Conservation (phyloP, 2,329 filamentous ascomycete species). For the Delphinella strobiligena region DNA sequence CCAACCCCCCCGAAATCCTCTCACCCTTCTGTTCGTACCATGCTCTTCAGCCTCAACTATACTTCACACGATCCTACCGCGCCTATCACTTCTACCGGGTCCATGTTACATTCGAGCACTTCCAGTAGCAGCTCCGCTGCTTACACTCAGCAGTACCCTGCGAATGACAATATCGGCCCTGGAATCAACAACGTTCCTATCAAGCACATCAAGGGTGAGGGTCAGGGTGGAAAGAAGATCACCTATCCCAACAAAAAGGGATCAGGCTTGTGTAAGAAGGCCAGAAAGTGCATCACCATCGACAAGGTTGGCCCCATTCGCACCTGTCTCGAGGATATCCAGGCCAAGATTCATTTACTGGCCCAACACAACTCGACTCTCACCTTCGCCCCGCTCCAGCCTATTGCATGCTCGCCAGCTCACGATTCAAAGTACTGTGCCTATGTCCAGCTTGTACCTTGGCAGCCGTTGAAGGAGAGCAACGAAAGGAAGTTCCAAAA, state of each 20-base stretch:
- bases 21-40: too few relatives aligned
- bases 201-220: neutral
- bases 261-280: neutral
- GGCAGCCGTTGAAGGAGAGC: neutral
- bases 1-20: too few relatives aligned
- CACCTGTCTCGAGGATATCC: neutral
- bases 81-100: too few relatives aligned
- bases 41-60: too few relatives aligned
- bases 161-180: neutral
- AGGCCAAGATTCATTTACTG: neutral
- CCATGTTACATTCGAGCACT: too few relatives aligned
- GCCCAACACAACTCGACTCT: neutral
- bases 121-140: too few relatives aligned
- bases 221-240: neutral
- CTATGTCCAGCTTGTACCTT: neutral
- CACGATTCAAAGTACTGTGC: conserved; percentile 2
- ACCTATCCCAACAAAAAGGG: conserved; percentile 2
- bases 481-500: neutral
- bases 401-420: neutral
- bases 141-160: too few relatives aligned
- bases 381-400: neutral
- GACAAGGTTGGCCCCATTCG: neutral
- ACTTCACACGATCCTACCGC: too few relatives aligned
- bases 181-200: conserved; percentile 1
- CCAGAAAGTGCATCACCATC: neutral